Evolutionary conservation across 192 early-diverging fungal species (phyloP).

Genomic region (Spizellomyces sp.): DNA sequence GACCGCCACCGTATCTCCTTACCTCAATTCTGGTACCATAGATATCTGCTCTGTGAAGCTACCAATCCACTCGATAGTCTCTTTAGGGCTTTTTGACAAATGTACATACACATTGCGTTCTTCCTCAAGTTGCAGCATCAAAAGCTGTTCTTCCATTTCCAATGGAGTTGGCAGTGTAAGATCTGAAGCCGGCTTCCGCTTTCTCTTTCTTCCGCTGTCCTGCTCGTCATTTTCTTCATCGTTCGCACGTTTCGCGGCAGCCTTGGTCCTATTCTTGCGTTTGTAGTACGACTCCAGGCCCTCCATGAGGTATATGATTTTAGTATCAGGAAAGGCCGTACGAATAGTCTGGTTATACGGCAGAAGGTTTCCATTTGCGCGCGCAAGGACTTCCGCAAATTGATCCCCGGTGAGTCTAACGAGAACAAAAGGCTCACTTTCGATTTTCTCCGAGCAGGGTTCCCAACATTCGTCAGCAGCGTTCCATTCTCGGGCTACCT

Average conservation of each 20-base stretch:
- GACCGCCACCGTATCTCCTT: conserved; percentile 1
- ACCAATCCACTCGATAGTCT: conserved; percentile 28
- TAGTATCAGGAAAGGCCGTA: not conserved
- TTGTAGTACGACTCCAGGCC: conserved; percentile 30
- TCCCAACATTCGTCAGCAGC: conserved; percentile 22
- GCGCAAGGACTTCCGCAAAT: not conserved
- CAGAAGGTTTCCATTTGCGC: not conserved
- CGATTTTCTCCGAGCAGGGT: conserved; percentile 18
- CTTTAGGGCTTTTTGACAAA: conserved; percentile 3
- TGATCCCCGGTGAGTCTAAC: conserved; percentile 14
- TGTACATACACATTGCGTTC: conserved; percentile 14
- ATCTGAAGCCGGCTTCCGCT: conserved; percentile 11
- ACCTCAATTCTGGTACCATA: conserved; percentile 31
- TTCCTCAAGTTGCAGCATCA: conserved; percentile 21
- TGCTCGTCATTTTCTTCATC: not conserved
- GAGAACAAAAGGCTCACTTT: conserved; percentile 18
- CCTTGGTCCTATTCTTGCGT: conserved; percentile 2
- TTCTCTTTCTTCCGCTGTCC: conserved; percentile 4
- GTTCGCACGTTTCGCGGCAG: not conserved
- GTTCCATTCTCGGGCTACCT: conserved; percentile 28
- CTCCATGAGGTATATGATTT: conserved; percentile 33
- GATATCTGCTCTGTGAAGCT: conserved; percentile 38
- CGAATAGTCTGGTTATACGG: conserved; percentile 3
- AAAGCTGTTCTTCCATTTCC: conserved; percentile 21
- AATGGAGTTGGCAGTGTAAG: not conserved